Conservation (phyloP, 1,284 basidiomycete species). For the Ustilago esculenta region DNA sequence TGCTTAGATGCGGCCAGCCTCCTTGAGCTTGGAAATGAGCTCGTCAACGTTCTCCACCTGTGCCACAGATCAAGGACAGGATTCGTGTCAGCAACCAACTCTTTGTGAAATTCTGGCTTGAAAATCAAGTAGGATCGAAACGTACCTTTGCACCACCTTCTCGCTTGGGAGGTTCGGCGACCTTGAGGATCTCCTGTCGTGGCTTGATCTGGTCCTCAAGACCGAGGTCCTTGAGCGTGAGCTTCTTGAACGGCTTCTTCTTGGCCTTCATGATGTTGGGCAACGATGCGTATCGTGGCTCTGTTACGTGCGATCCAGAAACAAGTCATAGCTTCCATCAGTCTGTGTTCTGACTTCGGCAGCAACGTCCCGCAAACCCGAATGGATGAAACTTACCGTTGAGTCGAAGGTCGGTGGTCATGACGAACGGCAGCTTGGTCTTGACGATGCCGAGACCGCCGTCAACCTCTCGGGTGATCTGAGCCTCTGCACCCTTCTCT, state of each 20-base stretch:
- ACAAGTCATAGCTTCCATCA: background rate
- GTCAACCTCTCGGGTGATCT: constrained; percentile 90
- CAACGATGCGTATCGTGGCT: constrained; percentile 66
- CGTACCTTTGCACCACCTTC: constrained; percentile 89
- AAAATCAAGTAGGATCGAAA: no score
- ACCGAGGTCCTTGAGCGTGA: constrained; percentile 83
- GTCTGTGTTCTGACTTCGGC: no score
- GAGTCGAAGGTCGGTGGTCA: constrained; percentile 88
- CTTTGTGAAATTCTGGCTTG: no score
- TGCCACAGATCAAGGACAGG: constrained; percentile 24
- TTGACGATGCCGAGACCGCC: constrained; percentile 87
- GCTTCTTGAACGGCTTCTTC: constrained; percentile 94
- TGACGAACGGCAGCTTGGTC: constrained; percentile 82
- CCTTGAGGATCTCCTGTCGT: constrained; percentile 84
- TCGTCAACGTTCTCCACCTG: constrained; percentile 87
- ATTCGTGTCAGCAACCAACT: background rate
- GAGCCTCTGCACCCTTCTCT: constrained; percentile 75
- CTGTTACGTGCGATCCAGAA: constrained; percentile 10
- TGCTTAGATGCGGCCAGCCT: constrained; percentile 77
- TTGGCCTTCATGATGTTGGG: constrained; percentile 76
- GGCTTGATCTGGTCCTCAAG: constrained; percentile 77
- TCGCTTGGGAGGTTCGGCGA: constrained; percentile 89
- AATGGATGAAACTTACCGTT: constrained; percentile 49
- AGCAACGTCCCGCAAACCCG: no score
- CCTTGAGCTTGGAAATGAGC: constrained; percentile 87